Evolutionary conservation across 1,284 basidiomycete genomes (phyloP).

Genomic region (Irpex sp.): DNA sequence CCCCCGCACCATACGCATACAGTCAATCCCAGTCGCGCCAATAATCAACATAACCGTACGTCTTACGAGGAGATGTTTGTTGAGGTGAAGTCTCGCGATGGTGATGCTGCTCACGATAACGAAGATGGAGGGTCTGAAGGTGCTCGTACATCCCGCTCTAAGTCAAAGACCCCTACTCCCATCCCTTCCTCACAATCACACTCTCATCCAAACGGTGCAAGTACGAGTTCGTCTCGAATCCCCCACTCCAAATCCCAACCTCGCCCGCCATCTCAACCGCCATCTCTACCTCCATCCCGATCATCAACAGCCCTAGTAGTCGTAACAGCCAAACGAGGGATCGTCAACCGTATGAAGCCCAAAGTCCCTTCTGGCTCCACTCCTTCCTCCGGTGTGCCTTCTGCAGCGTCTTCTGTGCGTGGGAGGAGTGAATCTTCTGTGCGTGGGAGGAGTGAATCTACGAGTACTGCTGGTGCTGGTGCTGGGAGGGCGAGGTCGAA

Average conservation of each 20-base stretch:
- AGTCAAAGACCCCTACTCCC: neutral
- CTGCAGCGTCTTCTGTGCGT: neutral
- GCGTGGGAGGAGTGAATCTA: neutral
- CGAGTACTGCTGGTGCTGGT: neutral
- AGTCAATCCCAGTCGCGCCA: no score
- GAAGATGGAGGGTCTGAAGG: neutral
- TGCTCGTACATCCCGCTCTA: neutral
- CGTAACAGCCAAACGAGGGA: neutral
- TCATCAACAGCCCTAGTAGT: neutral
- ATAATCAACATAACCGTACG: neutral
- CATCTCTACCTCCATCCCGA: neutral
- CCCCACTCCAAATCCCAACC: neutral
- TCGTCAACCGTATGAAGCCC: constrained; percentile 4
- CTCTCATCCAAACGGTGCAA: no score
- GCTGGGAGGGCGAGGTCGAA: neutral
- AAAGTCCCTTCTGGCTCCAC: neutral
- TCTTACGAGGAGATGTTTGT: constrained; percentile 1
- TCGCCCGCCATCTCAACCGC: neutral
- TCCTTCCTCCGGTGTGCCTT: neutral
- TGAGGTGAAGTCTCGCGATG: neutral
- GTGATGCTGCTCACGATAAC: neutral
- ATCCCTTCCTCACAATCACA: neutral
- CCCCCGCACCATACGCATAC: neutral
- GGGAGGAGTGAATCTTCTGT: neutral
- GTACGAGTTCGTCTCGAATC: no score